Conservation (phyloP, 805 yeast species). For the Citeromyces nyonsensis region DNA sequence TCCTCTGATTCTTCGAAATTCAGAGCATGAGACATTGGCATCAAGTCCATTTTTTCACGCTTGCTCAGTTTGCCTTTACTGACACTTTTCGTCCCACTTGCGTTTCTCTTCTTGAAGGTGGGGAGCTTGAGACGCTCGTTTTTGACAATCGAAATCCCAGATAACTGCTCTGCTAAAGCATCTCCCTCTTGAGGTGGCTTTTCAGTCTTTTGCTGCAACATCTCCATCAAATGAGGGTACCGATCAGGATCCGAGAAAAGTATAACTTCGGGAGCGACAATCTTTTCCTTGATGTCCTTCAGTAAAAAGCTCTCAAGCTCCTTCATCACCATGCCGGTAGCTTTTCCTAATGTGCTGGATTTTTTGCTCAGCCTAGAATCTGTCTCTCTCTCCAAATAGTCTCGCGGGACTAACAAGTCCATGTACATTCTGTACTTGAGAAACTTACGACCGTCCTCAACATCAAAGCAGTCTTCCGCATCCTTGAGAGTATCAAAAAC, state of each 20-base stretch:
- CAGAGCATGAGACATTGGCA: constrained; percentile 41
- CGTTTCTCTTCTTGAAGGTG: constrained; percentile 6
- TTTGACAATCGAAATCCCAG: not conserved
- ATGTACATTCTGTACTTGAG: constrained; percentile 32
- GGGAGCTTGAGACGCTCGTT: constrained; percentile 3
- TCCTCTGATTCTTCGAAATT: constrained; percentile 25
- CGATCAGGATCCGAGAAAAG: constrained; percentile 42
- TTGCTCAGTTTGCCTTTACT: constrained; percentile 2
- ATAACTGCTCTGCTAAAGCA: constrained; percentile 3
- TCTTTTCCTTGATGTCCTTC: constrained; percentile 60
- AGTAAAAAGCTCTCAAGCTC: constrained; percentile 50
- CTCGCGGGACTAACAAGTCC: constrained; percentile 41
- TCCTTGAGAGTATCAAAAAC: constrained; percentile 48
- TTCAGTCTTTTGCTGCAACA: constrained; percentile 13
- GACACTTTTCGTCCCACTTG: constrained; percentile 2
- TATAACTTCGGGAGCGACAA: constrained; percentile 55
- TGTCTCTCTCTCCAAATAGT: constrained; percentile 8
- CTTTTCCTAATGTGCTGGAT: constrained; percentile 32
- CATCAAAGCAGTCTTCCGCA: constrained; percentile 41
- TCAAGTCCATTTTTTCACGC: constrained; percentile 12
- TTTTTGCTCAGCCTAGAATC: constrained; percentile 12
- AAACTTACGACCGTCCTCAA: constrained; percentile 42
- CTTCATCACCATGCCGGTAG: constrained; percentile 37
- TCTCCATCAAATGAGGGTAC: constrained; percentile 31
- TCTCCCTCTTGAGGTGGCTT: constrained; percentile 7